Evolutionary conservation across 805 yeast species (phyloP).

Genomic region (Millerozyma acaciae): DNA sequence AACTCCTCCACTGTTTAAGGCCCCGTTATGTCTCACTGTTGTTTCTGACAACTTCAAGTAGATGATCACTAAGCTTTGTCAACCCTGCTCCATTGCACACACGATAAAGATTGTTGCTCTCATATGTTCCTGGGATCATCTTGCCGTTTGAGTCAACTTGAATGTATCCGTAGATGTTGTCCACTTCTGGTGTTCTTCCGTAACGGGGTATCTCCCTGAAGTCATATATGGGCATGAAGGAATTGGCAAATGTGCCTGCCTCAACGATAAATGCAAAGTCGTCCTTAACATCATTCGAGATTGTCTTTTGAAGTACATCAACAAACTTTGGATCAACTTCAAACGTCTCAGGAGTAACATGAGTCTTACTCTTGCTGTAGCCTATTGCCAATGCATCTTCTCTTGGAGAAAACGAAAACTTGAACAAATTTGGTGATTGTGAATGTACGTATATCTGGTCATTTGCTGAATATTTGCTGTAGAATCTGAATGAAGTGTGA

Average conservation of each 20-base stretch:
- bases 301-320: conserved; percentile 21
- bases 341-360: conserved; percentile 21
- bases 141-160: conserved; percentile 52
- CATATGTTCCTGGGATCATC: conserved; percentile 53
- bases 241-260: conserved; percentile 47
- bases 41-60: conserved; percentile 39
- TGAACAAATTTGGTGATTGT: conserved; percentile 6
- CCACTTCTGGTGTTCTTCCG: conserved; percentile 66
- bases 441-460: conserved; percentile 18
- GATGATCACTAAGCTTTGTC: conserved; percentile 47
- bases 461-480: conserved; percentile 12
- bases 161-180: conserved; percentile 68
- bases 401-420: conserved; percentile 18
- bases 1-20: too few species aligned
- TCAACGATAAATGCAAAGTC: conserved; percentile 57
- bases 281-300: conserved; percentile 22
- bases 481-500: conserved; percentile 3
- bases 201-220: conserved; percentile 59
- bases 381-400: conserved; percentile 24
- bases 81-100: conserved; percentile 47
- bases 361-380: conserved; percentile 2
- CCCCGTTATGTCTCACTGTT: conserved; percentile 20
- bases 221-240: conserved; percentile 70
- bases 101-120: conserved; percentile 57
- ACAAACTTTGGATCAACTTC: conserved; percentile 24